Percentiles rank a stretch among this genome's conserved stretches.
Evolutionary conservation across 2,329 filamentous ascomycete genomes (phyloP).

Genomic region (Verticillium dahliae): DNA sequence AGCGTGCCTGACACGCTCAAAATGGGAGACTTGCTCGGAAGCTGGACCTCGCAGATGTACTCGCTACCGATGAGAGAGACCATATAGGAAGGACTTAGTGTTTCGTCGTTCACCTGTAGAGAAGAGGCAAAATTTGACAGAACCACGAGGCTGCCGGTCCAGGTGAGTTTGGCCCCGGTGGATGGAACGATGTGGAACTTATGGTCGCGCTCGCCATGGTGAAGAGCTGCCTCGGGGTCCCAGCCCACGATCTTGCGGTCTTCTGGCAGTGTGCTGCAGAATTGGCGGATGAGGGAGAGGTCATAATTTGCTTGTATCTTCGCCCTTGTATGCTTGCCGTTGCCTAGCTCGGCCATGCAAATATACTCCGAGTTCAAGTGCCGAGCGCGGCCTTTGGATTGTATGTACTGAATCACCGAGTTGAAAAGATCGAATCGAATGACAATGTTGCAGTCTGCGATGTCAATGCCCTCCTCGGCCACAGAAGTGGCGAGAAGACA

Average conservation of each 20-base stretch:
- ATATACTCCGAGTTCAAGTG: constrained; percentile 72
- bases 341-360: constrained; percentile 73
- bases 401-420: constrained; percentile 91
- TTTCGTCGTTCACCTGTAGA: constrained; percentile 37
- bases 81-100: constrained; percentile 50
- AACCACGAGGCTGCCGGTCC: constrained; percentile 63
- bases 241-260: constrained; percentile 63
- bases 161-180: constrained; percentile 75
- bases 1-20: constrained; percentile 56
- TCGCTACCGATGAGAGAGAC: constrained; percentile 47
- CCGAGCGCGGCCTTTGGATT: constrained; percentile 82
- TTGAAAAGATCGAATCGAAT: constrained; percentile 79
- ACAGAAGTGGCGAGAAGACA: constrained; percentile 63
- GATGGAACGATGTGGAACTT: constrained; percentile 52
- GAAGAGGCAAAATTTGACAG: constrained; percentile 69
- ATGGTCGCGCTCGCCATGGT: constrained; percentile 42
- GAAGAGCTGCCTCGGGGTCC: constrained; percentile 47
- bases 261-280: constrained; percentile 68
- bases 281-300: constrained; percentile 60
- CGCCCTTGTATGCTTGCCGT: constrained; percentile 51
- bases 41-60: constrained; percentile 70
- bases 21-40: constrained; percentile 71
- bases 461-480: constrained; percentile 61
- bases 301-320: constrained; percentile 54
- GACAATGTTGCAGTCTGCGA: constrained; percentile 61